Conservation (phyloP, 192 early-diverging fungal species). For the Backusella mclennaniae region DNA sequence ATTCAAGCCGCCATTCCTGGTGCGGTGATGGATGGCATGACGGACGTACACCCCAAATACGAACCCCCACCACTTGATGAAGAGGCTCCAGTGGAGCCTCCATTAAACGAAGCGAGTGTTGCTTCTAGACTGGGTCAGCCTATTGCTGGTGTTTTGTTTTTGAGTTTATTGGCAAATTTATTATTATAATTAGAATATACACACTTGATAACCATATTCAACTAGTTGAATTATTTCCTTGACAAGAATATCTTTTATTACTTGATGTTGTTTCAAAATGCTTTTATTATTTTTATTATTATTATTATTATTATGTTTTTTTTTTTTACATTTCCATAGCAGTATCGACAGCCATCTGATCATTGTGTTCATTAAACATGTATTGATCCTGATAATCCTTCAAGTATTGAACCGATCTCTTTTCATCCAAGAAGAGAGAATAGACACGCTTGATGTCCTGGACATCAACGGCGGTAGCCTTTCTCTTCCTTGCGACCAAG, state of each 20-base stretch:
- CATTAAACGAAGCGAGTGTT: conserved; percentile 10
- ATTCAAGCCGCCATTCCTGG: conserved; percentile 1
- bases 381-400: conserved; percentile 94
- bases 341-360: conserved; percentile 26
- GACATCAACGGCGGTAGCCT: conserved; percentile 88
- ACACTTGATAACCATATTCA: not conserved
- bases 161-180: not conserved
- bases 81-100: not conserved
- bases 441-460: conserved; percentile 94
- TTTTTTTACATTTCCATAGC: conserved; percentile 42
- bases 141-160: not conserved
- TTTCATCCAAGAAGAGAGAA: conserved; percentile 93
- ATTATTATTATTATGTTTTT: not conserved
- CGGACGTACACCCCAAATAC: not conserved
- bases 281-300: not conserved
- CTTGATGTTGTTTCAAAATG: not conserved
- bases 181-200: not conserved
- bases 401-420: conserved; percentile 92
- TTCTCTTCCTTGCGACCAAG: conserved; percentile 88
- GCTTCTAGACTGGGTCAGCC: not conserved
- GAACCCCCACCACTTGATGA: not conserved
- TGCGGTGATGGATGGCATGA: not conserved
- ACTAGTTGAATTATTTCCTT: no score
- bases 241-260: not conserved
- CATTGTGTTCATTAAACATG: conserved; percentile 76